Base-by-base conservation (phyloP, 768 basidiomycete species). In the Tulasnella sp. region DNA sequence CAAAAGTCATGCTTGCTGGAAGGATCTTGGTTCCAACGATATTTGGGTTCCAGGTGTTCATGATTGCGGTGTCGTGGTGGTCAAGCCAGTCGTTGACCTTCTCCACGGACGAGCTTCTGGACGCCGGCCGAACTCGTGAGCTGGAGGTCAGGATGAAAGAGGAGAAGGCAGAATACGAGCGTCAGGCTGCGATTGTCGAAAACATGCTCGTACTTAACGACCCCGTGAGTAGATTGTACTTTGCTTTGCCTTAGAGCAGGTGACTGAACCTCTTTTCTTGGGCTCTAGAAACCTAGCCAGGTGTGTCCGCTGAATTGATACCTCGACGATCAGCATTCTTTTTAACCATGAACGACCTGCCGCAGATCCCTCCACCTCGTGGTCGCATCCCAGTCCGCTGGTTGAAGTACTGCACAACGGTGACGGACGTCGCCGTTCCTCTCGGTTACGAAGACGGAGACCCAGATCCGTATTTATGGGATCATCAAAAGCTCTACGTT, bases 31-130 rank as follows among this genome's bases (percentile, higher is more conserved):
- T 59, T 14, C 52, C 52, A 59, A 59, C 52, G 19, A 26, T 72
- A 29, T 72, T 67, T 42, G 62, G 36, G 37, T 26, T 63, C 22
- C 71, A 72, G 36, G 22, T 72, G 34, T 59, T 59, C 26, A 42
- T 64, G 59, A 65, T 72, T 36, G 71, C 39, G 1, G 22, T 66
- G 17, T 72, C 59, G 12, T 72, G 62, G 34, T 67, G 62, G 40
- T 65, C 62, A 37, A 72, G 44, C 39, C 59, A 62, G 42, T 68
- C 71, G 16, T 22, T 44, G 16, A 67, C 62, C 63, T 72, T 72
- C 34, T 67, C 71, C 26, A 72, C 71, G 35, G 62, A 72, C 40
- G 71, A 72, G 40, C 36, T 72, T 12, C 36, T 72, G 62, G 63
- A 59, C 22, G 52, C 52, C 14, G 29, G 29, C 22, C 52, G 52